phyloP scores from a whole-genome alignment of 352 stramenopile species.

The Globisporangium alternatum region DNA sequence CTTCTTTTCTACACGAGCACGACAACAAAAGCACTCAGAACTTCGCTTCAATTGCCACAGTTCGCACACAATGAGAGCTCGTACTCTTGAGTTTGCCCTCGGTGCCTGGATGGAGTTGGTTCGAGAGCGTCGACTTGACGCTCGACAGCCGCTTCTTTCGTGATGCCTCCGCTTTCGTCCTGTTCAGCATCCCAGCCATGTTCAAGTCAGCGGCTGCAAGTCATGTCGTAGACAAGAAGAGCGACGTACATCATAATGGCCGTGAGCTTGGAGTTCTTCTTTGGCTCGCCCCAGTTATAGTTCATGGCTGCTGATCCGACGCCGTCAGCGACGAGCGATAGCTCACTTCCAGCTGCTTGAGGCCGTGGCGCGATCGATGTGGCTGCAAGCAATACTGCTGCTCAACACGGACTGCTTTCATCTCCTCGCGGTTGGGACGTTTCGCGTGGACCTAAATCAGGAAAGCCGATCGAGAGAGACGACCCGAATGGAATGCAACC shows the following conservation, averaged over 20 bases:
- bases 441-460: background rate
- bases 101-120: slow-evolving; percentile 59
- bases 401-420: background rate
- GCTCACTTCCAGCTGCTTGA: background rate
- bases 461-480: background rate
- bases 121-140: slow-evolving; percentile 75
- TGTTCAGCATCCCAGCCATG: slow-evolving; percentile 10
- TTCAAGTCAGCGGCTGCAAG: too few relatives aligned
- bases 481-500: background rate
- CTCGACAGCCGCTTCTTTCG: slow-evolving; percentile 68
- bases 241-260: slow-evolving; percentile 60
- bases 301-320: slow-evolving; percentile 34
- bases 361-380: background rate
- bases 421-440: background rate
- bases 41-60: background rate
- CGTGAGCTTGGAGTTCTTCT: slow-evolving; percentile 72
- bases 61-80: slow-evolving; percentile 9
- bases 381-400: background rate
- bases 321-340: background rate
- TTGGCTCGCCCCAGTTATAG: slow-evolving; percentile 83
- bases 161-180: slow-evolving; percentile 65
- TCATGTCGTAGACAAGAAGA: background rate
- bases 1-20: slow-evolving; percentile 34
- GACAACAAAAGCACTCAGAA: slow-evolving; percentile 1
- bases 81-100: slow-evolving; percentile 72